These are phyloP conservation scores for Noccaea bulbosa DNA, from an alignment of 345 rosid species.

Conservation along the genomic window DNA sequence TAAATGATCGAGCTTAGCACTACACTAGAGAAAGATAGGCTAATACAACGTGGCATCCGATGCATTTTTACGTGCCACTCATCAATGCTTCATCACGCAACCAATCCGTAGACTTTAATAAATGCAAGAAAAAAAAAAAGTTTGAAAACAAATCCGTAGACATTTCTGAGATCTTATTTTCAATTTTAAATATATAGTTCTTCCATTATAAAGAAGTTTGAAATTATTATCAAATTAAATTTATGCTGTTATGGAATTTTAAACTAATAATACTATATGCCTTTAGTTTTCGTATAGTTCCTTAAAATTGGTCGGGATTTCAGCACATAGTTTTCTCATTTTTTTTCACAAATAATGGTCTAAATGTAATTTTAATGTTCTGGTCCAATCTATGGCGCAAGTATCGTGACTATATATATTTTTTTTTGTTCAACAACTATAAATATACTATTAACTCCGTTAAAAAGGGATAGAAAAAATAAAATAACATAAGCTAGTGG, in stretches of 20 bases:
- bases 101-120: not conserved
- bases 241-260: no score
- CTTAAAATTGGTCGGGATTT: no score
- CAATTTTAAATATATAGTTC: no score
- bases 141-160: not conserved
- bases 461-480: not conserved
- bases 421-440: no score
- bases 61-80: constrained; percentile 16
- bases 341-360: no score
- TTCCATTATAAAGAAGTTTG: no score
- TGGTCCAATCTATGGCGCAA: not conserved
- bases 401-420: constrained; percentile 23
- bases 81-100: constrained; percentile 17
- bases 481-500: constrained; percentile 12
- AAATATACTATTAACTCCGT: not conserved
- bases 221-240: no score
- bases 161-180: no score
- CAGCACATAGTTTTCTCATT: no score
- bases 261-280: no score
- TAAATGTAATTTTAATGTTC: no score
- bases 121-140: not conserved
- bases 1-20: not conserved
- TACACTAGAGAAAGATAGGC: not conserved
- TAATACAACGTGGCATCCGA: not conserved
- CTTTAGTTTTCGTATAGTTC: no score